These are phyloP conservation scores for Diaporthe vaccinii DNA, from an alignment of 2,329 filamentous ascomycete species.

Conservation along the genomic window DNA sequence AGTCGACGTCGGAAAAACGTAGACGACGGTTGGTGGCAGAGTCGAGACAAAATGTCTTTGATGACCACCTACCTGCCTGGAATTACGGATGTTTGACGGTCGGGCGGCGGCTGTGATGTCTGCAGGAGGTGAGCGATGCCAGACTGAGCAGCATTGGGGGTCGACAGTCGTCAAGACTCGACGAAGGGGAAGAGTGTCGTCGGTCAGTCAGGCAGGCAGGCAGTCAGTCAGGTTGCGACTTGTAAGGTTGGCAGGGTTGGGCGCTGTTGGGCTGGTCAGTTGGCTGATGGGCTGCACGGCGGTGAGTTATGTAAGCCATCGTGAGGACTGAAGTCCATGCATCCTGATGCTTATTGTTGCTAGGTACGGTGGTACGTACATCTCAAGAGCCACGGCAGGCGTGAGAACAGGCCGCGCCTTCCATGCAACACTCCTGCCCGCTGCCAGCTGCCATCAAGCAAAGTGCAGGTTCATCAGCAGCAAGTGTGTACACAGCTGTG, in stretches of 20 bases:
- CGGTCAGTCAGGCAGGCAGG: background rate
- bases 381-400: conserved; percentile 18
- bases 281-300: background rate
- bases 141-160: background rate
- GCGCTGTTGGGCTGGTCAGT: conserved; percentile 6
- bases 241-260: conserved; percentile 23
- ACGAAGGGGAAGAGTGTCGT: background rate
- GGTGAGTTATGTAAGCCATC: background rate
- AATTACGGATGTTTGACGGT: background rate
- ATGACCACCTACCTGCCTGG: background rate
- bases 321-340: background rate
- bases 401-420: conserved; percentile 13
- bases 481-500: background rate
- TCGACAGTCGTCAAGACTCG: background rate
- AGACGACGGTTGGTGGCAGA: background rate
- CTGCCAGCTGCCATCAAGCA: conserved; percentile 2
- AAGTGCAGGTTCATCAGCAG: background rate
- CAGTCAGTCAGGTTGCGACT: background rate
- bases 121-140: background rate
- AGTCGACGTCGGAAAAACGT: background rate
- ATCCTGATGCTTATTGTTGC: background rate
- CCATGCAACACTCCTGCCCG: background rate
- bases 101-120: conserved; percentile 8
- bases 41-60: conserved; percentile 14
- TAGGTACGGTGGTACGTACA: background rate